Evolutionary conservation across 106 monocot species (phyloP).

Genomic region (Alisma plantagoaquatica): DNA sequence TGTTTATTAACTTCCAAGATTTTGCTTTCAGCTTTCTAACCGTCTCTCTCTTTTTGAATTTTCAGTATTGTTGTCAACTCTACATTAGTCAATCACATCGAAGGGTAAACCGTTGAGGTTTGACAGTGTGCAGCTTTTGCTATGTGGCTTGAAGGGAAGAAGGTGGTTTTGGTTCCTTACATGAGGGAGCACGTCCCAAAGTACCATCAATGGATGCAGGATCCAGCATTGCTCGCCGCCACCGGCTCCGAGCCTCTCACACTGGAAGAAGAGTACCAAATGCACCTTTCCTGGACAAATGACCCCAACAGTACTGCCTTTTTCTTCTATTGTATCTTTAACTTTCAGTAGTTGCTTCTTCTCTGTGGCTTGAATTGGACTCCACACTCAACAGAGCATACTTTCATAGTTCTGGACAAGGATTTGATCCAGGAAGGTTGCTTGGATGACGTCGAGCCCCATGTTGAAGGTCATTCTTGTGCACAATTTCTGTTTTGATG

Average conservation of each 20-base stretch:
- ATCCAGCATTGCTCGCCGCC: slow-evolving; percentile 71
- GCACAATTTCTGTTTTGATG: neutral
- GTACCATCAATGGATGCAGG: slow-evolving; percentile 94
- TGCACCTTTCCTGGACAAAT: slow-evolving; percentile 58
- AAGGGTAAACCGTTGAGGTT: too few relatives aligned
- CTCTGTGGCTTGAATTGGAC: too few relatives aligned
- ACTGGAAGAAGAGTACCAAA: slow-evolving; percentile 59
- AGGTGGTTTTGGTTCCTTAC: slow-evolving; percentile 78
- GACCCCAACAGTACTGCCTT: slow-evolving; percentile 42
- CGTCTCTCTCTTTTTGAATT: too few relatives aligned
- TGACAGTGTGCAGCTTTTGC: neutral
- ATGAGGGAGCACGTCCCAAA: slow-evolving; percentile 81
- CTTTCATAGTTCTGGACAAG: slow-evolving; percentile 67
- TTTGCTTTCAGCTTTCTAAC: too few relatives aligned
- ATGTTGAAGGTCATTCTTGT: slow-evolving; percentile 58
- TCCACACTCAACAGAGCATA: slow-evolving; percentile 43
- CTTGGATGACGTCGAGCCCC: slow-evolving; percentile 33
- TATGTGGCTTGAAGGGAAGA: slow-evolving; percentile 46
- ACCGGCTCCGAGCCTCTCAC: slow-evolving; percentile 88
- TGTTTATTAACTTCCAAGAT: too few relatives aligned
- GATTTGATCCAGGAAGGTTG: slow-evolving; percentile 21
- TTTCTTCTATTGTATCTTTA: slow-evolving; percentile 3
- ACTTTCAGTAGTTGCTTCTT: neutral
- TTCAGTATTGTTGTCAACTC: too few relatives aligned
- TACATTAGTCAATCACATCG: too few relatives aligned